Conservation (phyloP, 164 flowering plant species). For the Santalum album region DNA sequence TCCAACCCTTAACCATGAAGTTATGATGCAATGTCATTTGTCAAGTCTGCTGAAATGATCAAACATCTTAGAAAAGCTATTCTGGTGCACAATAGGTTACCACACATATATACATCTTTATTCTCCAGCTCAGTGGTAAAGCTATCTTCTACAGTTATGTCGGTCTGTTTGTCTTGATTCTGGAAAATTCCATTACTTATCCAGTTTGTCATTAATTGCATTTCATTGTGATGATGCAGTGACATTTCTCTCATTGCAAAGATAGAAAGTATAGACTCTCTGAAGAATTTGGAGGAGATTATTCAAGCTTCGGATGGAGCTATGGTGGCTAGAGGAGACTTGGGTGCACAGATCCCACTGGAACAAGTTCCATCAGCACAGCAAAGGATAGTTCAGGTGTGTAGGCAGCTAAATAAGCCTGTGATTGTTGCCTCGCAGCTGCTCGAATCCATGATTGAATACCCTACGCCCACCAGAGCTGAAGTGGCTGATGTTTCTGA, state of each 20-base stretch:
- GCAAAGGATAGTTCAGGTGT: slow-evolving; percentile 67
- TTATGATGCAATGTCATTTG: too few species aligned
- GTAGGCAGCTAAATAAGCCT: slow-evolving; percentile 87
- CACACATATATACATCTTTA: too few species aligned
- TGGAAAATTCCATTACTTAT: too few species aligned
- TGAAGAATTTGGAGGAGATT: slow-evolving; percentile 84
- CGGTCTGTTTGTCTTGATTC: too few species aligned
- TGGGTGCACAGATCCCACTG: slow-evolving; percentile 95
- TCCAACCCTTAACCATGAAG: background rate
- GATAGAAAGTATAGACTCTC: slow-evolving; percentile 92
- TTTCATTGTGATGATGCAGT: slow-evolving; percentile 33
- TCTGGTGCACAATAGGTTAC: too few species aligned
- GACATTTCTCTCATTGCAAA: slow-evolving; percentile 84
- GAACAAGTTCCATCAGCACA: slow-evolving; percentile 96
- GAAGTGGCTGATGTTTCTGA: slow-evolving; percentile 99
- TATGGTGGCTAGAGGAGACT: slow-evolving; percentile 98
- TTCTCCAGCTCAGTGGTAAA: too few species aligned
- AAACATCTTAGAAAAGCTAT: too few species aligned
- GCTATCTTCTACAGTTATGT: too few species aligned
- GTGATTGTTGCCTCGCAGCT: slow-evolving; percentile 95
- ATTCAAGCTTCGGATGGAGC: slow-evolving; percentile 91
- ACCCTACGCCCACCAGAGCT: slow-evolving; percentile 96
- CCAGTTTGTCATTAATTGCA: background rate
- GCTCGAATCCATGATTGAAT: slow-evolving; percentile 96
- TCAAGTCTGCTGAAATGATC: too few species aligned